Conservation (phyloP, 2,329 filamentous ascomycete species). For the Beauveria sp. region DNA sequence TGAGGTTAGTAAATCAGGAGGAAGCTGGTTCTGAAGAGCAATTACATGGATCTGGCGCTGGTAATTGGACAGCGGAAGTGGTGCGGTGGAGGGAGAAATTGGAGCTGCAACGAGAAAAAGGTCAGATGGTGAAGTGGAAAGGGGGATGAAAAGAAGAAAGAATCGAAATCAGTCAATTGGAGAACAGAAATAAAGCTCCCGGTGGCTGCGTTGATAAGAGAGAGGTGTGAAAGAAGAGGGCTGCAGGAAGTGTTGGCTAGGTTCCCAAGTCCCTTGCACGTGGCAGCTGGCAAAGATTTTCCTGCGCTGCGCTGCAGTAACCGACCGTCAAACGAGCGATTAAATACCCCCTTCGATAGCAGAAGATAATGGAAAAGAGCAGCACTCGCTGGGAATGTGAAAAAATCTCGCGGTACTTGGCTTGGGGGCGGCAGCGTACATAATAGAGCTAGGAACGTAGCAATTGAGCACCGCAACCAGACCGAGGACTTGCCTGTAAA, state of each 20-base stretch:
- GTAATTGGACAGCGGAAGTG: neutral
- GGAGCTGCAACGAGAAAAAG: neutral
- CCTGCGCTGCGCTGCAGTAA: neutral
- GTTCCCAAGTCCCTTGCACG: neutral
- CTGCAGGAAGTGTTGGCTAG: neutral
- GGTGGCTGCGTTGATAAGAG: neutral
- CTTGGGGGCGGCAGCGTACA: too few species aligned
- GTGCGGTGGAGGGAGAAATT: neutral
- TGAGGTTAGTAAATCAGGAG: neutral
- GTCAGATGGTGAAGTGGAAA: neutral
- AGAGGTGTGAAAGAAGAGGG: neutral
- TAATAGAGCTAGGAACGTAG: neutral
- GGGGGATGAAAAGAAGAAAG: neutral
- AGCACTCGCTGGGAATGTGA: neutral
- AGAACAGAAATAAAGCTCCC: neutral
- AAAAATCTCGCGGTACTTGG: neutral
- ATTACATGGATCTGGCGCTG: neutral
- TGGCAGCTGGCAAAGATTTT: constrained; percentile 3
- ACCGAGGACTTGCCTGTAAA: neutral
- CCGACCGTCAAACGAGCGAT: neutral
- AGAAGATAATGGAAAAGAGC: neutral
- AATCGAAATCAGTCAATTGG: neutral
- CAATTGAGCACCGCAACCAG: neutral
- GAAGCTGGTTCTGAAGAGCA: neutral
- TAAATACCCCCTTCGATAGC: neutral